These are phyloP conservation scores for Paracamarosporium sp. DNA, from an alignment of 2,329 filamentous ascomycete species.

Conservation along the genomic window DNA sequence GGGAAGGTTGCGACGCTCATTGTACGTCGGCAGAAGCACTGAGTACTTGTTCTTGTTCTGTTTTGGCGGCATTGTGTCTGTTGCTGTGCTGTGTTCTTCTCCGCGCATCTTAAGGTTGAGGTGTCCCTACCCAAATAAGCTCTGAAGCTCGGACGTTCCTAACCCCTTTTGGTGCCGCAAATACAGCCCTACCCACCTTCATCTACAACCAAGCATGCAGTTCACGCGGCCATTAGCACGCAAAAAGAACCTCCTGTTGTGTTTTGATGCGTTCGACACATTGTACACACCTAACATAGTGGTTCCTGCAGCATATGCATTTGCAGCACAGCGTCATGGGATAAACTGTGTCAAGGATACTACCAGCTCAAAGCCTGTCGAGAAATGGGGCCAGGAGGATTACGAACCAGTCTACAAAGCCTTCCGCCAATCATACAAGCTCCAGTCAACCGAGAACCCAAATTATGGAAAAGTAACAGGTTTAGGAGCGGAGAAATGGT, in stretches of 20 bases:
- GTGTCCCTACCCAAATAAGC: conserved; percentile 8
- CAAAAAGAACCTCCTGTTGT: conserved; percentile 60
- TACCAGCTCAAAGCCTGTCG: conserved; percentile 15
- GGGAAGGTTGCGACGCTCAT: conserved; percentile 95
- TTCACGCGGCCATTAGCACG: conserved; percentile 14
- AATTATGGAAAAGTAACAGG: conserved; percentile 65
- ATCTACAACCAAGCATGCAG: conserved; percentile 10
- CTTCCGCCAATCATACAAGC: conserved; percentile 55
- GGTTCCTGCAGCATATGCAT: conserved; percentile 62
- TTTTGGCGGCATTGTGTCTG: conserved; percentile 41
- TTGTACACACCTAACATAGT: conserved; percentile 61
- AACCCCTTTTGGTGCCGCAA: conserved; percentile 19
- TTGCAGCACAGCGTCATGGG: conserved; percentile 60
- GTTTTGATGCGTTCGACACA: conserved; percentile 72
- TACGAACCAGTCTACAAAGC: conserved; percentile 32
- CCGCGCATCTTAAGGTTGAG: conserved; percentile 19
- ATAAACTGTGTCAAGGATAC: conserved; percentile 50
- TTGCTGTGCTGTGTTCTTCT: conserved; percentile 34
- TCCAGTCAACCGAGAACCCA: conserved; percentile 56
- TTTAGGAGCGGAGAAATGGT: conserved; percentile 63
- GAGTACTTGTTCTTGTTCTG: conserved; percentile 81
- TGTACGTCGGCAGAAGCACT: conserved; percentile 97
- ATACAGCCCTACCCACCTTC: conserved; percentile 8
- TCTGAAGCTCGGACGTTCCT: conserved; percentile 13
- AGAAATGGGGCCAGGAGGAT: conserved; percentile 27